Percentiles rank a stretch among this genome's conserved stretches.
Conservation (phyloP, 164 flowering plant species). For the Macadamia tetraphylla region DNA sequence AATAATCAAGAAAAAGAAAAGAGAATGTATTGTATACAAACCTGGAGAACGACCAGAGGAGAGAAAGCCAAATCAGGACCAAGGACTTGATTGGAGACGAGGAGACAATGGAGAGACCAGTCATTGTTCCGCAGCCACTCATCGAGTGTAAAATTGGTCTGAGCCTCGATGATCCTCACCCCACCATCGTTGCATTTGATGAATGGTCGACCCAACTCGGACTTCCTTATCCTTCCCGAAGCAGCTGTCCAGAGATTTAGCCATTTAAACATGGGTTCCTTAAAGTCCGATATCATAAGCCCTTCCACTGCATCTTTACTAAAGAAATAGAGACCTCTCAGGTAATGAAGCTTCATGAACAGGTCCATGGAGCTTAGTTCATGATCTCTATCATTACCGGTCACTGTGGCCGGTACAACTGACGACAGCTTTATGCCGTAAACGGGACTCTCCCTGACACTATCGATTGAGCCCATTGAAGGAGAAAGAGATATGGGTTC, state of each 20-base stretch:
- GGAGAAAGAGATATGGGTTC: not conserved
- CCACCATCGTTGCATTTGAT: conserved; percentile 78
- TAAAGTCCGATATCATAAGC: conserved; percentile 25
- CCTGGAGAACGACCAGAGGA: not conserved
- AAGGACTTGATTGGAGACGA: not conserved
- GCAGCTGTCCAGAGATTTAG: conserved; percentile 25
- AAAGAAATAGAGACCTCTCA: conserved; percentile 55
- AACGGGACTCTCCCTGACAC: conserved; percentile 10
- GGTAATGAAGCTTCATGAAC: conserved; percentile 69
- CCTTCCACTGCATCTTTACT: conserved; percentile 28
- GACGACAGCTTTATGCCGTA: conserved; percentile 38
- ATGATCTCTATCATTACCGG: conserved; percentile 32
- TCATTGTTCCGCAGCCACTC: conserved; percentile 39
- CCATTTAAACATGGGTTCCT: conserved; percentile 53
- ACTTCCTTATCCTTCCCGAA: conserved; percentile 51
- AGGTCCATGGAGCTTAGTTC: conserved; percentile 48
- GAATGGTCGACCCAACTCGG: conserved; percentile 46
- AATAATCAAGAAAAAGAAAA: too few relatives aligned
- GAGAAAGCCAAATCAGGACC: not conserved
- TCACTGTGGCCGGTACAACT: conserved; percentile 54
- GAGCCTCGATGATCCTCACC: conserved; percentile 54
- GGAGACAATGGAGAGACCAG: conserved; percentile 8
- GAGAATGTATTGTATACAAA: not conserved
- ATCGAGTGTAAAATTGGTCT: conserved; percentile 29
- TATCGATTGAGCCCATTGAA: not conserved